phyloP scores from a whole-genome alignment of 2,329 filamentous ascomycete genomes.

The Hypoxylon sp. region DNA sequence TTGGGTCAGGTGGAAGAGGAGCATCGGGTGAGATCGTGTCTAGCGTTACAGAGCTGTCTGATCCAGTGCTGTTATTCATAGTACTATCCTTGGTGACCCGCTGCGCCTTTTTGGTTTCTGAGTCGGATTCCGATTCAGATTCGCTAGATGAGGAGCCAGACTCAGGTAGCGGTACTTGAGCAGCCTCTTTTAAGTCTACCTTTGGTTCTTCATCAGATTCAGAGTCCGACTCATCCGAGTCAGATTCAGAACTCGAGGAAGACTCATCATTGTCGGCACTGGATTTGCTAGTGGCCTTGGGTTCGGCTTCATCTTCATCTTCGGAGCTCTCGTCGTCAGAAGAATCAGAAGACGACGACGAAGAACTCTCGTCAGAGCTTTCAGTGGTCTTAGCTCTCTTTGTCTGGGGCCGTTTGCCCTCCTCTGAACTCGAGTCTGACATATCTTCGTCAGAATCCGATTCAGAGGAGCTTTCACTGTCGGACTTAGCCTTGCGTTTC shows the following conservation, averaged over 20 bases:
- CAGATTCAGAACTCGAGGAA: slow-evolving; percentile 56
- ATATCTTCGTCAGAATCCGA: slow-evolving; percentile 59
- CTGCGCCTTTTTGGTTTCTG: slow-evolving; percentile 54
- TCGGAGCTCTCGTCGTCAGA: slow-evolving; percentile 52
- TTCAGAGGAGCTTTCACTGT: slow-evolving; percentile 59
- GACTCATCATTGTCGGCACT: slow-evolving; percentile 27
- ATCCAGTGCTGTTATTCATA: slow-evolving; percentile 54
- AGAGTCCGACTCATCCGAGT: slow-evolving; percentile 58
- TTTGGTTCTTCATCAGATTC: slow-evolving; percentile 56
- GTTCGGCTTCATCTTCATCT: slow-evolving; percentile 48
- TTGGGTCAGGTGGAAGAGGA: slow-evolving; percentile 69
- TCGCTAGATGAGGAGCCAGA: slow-evolving; percentile 60
- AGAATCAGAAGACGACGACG: slow-evolving; percentile 54
- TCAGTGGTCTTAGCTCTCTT: slow-evolving; percentile 64
- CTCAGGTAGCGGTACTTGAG: slow-evolving; percentile 61
- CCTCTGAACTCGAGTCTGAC: slow-evolving; percentile 57
- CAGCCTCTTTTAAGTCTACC: slow-evolving; percentile 51
- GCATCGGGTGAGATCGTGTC: slow-evolving; percentile 67
- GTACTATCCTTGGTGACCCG: slow-evolving; percentile 44
- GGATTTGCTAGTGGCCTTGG: slow-evolving; percentile 33
- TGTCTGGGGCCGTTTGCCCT: slow-evolving; percentile 59
- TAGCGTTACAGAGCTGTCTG: slow-evolving; percentile 64
- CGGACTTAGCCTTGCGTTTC: slow-evolving; percentile 69
- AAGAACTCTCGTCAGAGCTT: slow-evolving; percentile 57
- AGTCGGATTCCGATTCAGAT: slow-evolving; percentile 55